Conservation (phyloP, 1,139 yeast species). For the Suhomyces coccinellae region DNA sequence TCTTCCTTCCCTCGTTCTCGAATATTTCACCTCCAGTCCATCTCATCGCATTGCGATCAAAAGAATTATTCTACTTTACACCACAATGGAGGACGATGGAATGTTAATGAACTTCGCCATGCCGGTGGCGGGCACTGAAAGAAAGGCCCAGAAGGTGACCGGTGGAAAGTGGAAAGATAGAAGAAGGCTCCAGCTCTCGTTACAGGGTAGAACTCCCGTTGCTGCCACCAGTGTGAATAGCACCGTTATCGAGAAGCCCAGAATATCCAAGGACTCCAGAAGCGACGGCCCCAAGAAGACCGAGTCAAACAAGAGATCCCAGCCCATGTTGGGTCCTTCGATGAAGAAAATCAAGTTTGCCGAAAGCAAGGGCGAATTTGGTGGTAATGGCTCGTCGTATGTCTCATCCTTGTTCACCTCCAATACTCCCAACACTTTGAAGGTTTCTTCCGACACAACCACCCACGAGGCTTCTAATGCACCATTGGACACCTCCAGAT, state of each 20-base stretch:
- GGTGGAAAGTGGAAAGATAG: slow-evolving; percentile 86
- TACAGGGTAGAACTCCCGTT: slow-evolving; percentile 48
- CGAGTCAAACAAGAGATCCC: not conserved
- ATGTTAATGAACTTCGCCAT: slow-evolving; percentile 63
- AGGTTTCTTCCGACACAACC: slow-evolving; percentile 30
- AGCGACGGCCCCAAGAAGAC: not conserved
- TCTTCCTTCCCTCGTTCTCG: not conserved
- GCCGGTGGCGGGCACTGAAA: slow-evolving; percentile 23
- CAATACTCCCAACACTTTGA: slow-evolving; percentile 44
- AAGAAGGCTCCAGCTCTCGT: slow-evolving; percentile 53
- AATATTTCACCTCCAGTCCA: not conserved
- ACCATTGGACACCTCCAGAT: slow-evolving; percentile 71
- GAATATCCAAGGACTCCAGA: slow-evolving; percentile 12
- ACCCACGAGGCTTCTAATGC: slow-evolving; percentile 74
- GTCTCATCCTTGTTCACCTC: slow-evolving; percentile 89
- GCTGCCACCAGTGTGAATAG: slow-evolving; percentile 40
- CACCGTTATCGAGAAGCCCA: slow-evolving; percentile 28
- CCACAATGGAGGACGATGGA: slow-evolving; percentile 57
- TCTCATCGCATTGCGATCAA: slow-evolving; percentile 7
- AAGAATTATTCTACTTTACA: not conserved
- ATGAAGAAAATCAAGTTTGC: slow-evolving; percentile 32
- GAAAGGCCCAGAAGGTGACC: slow-evolving; percentile 39
- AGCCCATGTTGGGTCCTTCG: slow-evolving; percentile 19
- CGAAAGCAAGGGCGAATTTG: slow-evolving; percentile 49
- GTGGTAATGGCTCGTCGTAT: slow-evolving; percentile 56